Base-by-base conservation (phyloP, 1,139 yeast species). In the Kurtzmaniella quercitrusa region DNA sequence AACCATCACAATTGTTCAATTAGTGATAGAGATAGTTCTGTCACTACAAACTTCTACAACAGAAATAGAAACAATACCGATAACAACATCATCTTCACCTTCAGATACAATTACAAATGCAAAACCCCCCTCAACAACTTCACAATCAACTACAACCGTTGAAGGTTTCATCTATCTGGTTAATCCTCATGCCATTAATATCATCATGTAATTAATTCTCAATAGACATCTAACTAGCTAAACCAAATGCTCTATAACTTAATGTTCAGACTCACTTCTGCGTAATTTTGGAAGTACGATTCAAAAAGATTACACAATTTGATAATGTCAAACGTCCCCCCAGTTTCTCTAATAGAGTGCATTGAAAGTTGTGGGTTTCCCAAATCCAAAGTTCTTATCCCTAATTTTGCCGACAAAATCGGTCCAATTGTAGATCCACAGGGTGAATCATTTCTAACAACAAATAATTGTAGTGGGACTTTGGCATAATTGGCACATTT, bases 371-470 rank as follows among this genome's bases (percentile, higher is more conserved):
- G 95, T 2, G 98, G 96, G 59, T 89, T 90, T 44, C 98, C 98
- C 47, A 93, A 69, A 63, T 93, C 98, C 48, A 93, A 67, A 2
- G 97, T 89, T 59, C 95, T 77, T 40, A 93, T 77, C 42, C 98
- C 98, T 41, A 93, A 75, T 55, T 86, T 86, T 3, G 96, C 85
- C 27, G 96, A 84, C 48, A 93, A 70, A 61, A 90, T 85, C 19
- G 98, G 98, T 1, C 98, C 98, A 57, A 93, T 93, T 1, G 98
- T 93, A 2, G 96, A 85, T 1, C 98, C 98, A 66, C 98, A 93
- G 2, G 97, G 88, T 1, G 95, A 82, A 56, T 87, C 96, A 59
- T 93, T 93, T 48, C 94, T 77, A 21, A 86, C 95, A 25, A 91
- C 98, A 68, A 93, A 90, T 47, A 90, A 62, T 59, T 85, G 94